These are phyloP conservation scores for Venturia carpophila DNA, from an alignment of 2,329 filamentous ascomycete genomes.

Conservation along the genomic window DNA sequence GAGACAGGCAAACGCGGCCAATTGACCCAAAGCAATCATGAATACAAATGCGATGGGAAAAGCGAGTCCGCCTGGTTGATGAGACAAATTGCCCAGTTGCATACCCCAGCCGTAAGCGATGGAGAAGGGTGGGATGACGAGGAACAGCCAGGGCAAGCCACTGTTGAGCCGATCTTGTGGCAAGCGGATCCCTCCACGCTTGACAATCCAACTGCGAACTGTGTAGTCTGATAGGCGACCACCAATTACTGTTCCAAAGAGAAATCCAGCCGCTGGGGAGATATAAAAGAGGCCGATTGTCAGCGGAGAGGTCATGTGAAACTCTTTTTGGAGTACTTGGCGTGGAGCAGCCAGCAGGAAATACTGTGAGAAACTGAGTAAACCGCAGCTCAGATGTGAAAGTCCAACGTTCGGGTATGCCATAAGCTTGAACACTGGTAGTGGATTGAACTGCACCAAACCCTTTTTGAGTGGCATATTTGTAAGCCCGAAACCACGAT, in stretches of 20 bases:
- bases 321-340: slow-evolving; percentile 22
- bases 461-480: background rate
- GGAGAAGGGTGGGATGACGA: slow-evolving; percentile 28
- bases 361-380: slow-evolving; percentile 24
- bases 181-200: slow-evolving; percentile 22
- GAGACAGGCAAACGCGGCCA: slow-evolving; percentile 34
- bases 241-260: slow-evolving; percentile 23
- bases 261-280: slow-evolving; percentile 23
- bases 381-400: slow-evolving; percentile 21
- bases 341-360: slow-evolving; percentile 22
- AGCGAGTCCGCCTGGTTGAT: slow-evolving; percentile 30
- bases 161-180: slow-evolving; percentile 23
- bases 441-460: slow-evolving; percentile 22
- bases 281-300: slow-evolving; percentile 24
- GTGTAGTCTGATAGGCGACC: slow-evolving; percentile 23
- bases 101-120: slow-evolving; percentile 35
- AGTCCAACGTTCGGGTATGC: slow-evolving; percentile 25
- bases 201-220: slow-evolving; percentile 21
- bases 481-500: background rate
- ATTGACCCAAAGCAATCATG: slow-evolving; percentile 30
- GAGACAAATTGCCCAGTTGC: slow-evolving; percentile 19
- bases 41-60: slow-evolving; percentile 32
- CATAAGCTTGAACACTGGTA: slow-evolving; percentile 23
- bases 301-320: slow-evolving; percentile 22
- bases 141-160: slow-evolving; percentile 26